phyloP scores from a whole-genome alignment of 768 basidiomycete genomes.

The Auriculariales sp. region DNA sequence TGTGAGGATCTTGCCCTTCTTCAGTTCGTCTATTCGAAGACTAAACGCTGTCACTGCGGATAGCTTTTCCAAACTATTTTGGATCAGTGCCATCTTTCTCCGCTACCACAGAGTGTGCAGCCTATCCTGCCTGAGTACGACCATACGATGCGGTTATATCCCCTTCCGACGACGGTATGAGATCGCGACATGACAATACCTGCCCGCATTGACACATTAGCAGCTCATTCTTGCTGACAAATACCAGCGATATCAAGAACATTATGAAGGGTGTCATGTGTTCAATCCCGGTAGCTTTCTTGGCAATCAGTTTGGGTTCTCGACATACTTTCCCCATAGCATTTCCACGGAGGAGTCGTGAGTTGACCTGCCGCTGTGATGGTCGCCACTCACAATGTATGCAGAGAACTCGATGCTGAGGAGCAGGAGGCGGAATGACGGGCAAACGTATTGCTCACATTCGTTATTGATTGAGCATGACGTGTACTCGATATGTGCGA shows the following conservation, averaged over 20 bases:
- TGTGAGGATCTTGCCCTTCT: conserved; percentile 31
- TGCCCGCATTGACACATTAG: not conserved
- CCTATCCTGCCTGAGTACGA: conserved; percentile 84
- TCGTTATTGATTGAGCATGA: not conserved
- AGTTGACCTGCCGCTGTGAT: conserved; percentile 28
- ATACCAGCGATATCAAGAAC: conserved; percentile 90
- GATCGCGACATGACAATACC: not conserved
- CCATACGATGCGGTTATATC: conserved; percentile 83
- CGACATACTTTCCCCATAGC: conserved; percentile 78
- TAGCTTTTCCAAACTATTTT: conserved; percentile 93
- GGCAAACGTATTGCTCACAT: not conserved
- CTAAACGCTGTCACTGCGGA: not conserved
- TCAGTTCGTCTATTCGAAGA: conserved; percentile 1
- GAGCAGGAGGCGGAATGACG: conserved; percentile 2
- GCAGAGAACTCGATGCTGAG: not conserved
- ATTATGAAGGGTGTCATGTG: conserved; percentile 96
- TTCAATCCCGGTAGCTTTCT: conserved; percentile 95
- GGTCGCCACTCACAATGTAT: no score
- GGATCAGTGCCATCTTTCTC: conserved; percentile 90
- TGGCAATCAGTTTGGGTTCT: conserved; percentile 70
- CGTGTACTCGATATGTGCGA: not conserved
- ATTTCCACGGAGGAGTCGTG: conserved; percentile 78
- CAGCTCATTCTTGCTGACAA: conserved; percentile 91
- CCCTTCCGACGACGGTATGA: conserved; percentile 80
- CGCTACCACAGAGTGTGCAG: conserved; percentile 70